Base-by-base conservation (phyloP, 352 stramenopile species). In the Phytophthora pseudosyringae region DNA sequence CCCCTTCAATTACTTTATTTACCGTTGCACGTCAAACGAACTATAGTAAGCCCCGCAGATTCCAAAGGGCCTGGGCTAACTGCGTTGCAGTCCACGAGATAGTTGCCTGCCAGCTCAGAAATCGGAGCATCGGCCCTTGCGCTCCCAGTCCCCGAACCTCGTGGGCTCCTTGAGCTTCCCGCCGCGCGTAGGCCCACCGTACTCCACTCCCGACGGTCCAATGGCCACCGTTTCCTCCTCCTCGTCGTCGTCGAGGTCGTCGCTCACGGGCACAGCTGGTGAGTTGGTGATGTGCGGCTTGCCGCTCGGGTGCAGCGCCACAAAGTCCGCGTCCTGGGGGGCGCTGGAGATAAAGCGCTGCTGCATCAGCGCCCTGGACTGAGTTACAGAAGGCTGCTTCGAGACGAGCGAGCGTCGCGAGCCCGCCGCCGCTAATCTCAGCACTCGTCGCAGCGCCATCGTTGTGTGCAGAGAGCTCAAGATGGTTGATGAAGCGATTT, bases 141-240 rank as follows among this genome's bases (percentile, higher is more conserved):
- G 90, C 78, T 99, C 97, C 97, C 97, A 99, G 77, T 99, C 97
- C 43, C 97, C 97, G 75, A 97, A 99, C 32, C 97, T 83, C 44
- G 97, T 99, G 21, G 97, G 97, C 72, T 99, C 97, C 49, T 93
- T 89, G 39, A 98, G 84, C 69, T 90, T 86, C 49, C 97, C 97
- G 40, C 97, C 96, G 50, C 94, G 80, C 59, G 86, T 90, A 4
- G 97, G 97, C 3, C 97, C 97, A 59, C 97, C 97, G 73, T 97
- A 99, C 79, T 99, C 97, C 5, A 67, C 69, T 18, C 91, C 88
- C 26, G 82, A 78, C 5, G 96, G 93, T 11, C 96, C 94, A 5
- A 94, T 71, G 16, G 94, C 90, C 61, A 99, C 94, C 77, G 98
- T 98, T 61, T 99, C 91, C 63, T 98, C 97, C 71, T 91, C 83